Evolutionary conservation across 257 asterid genomes (phyloP).

Genomic region (Linderniella brevidens): DNA sequence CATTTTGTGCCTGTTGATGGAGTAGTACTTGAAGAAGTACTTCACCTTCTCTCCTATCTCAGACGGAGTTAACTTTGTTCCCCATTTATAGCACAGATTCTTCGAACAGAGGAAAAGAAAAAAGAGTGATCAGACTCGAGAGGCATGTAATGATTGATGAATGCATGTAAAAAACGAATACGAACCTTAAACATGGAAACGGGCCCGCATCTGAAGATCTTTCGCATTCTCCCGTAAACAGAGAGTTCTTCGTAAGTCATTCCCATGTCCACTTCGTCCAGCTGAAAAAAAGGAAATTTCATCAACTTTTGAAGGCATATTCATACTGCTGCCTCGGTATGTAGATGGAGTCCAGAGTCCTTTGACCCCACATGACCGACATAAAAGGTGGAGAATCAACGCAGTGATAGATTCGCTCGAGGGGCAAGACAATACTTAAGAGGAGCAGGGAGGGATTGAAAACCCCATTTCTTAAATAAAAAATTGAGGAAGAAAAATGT

Average conservation of each 20-base stretch:
- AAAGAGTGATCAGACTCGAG: slow-evolving; percentile 2
- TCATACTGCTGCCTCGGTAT: too few species aligned
- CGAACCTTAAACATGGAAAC: slow-evolving; percentile 98
- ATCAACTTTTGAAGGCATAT: too few species aligned
- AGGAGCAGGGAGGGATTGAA: neutral
- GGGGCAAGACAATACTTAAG: neutral
- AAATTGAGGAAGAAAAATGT: neutral
- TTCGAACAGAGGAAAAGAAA: slow-evolving; percentile 13
- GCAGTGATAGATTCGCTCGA: too few species aligned
- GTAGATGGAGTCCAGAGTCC: too few species aligned
- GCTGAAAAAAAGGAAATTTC: slow-evolving; percentile 19
- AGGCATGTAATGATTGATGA: too few species aligned
- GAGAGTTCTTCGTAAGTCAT: slow-evolving; percentile 94
- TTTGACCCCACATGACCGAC: too few species aligned
- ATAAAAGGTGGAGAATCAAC: too few species aligned
- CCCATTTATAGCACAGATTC: slow-evolving; percentile 96
- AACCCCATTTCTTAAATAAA: slow-evolving; percentile 5
- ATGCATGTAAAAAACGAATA: too few species aligned
- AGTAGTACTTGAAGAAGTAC: slow-evolving; percentile 75
- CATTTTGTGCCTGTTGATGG: slow-evolving; percentile 94
- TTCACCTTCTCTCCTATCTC: slow-evolving; percentile 86
- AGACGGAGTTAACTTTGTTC: slow-evolving; percentile 48
- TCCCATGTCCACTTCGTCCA: slow-evolving; percentile 97
- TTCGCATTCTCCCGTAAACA: slow-evolving; percentile 78
- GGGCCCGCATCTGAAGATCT: slow-evolving; percentile 91